Percentiles rank a stretch among this genome's conserved stretches.
phyloP scores from a whole-genome alignment of 352 stramenopile genomes.

The Albugo laibachii region DNA sequence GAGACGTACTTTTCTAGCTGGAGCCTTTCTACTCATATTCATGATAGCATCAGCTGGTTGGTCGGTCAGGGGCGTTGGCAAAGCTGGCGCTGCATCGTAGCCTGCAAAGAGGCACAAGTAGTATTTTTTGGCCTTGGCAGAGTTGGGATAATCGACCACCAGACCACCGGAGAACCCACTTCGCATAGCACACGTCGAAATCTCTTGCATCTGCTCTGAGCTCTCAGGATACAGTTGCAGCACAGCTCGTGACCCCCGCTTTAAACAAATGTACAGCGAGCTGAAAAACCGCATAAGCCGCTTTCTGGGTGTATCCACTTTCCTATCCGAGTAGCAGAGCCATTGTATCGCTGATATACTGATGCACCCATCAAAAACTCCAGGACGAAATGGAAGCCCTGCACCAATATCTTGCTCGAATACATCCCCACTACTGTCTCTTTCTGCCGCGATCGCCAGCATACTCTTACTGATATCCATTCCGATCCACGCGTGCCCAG shows the following conservation, averaged over 20 bases:
- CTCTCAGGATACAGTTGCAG: slow-evolving; percentile 99
- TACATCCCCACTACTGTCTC: slow-evolving; percentile 74
- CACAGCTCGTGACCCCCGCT: slow-evolving; percentile 82
- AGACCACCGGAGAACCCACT: slow-evolving; percentile 89
- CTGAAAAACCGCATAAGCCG: slow-evolving; percentile 95
- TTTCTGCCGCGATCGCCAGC: slow-evolving; percentile 95
- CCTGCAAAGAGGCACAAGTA: slow-evolving; percentile 96
- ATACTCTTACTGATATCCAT: slow-evolving; percentile 97
- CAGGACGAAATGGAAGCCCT: slow-evolving; percentile 93
- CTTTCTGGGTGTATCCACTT: slow-evolving; percentile 84
- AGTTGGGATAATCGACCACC: slow-evolving; percentile 99
- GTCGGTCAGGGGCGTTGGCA: slow-evolving; percentile 4
- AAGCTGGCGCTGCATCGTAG: slow-evolving; percentile 23
- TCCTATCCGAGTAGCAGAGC: slow-evolving; percentile 98
- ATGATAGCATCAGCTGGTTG: slow-evolving; percentile 7
- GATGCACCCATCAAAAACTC: slow-evolving; percentile 97
- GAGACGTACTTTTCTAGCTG: not conserved
- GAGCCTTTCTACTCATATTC: slow-evolving; percentile 4
- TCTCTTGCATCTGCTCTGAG: slow-evolving; percentile 90
- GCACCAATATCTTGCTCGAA: slow-evolving; percentile 96
- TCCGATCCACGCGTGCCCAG: slow-evolving; percentile 95
- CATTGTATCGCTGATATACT: slow-evolving; percentile 99
- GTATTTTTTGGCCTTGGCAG: slow-evolving; percentile 99
- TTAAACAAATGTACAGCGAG: slow-evolving; percentile 76
- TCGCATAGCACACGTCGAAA: slow-evolving; percentile 75